Conservation (phyloP, 148 eudicot genomes). For the Rhododendron mucronatum region DNA sequence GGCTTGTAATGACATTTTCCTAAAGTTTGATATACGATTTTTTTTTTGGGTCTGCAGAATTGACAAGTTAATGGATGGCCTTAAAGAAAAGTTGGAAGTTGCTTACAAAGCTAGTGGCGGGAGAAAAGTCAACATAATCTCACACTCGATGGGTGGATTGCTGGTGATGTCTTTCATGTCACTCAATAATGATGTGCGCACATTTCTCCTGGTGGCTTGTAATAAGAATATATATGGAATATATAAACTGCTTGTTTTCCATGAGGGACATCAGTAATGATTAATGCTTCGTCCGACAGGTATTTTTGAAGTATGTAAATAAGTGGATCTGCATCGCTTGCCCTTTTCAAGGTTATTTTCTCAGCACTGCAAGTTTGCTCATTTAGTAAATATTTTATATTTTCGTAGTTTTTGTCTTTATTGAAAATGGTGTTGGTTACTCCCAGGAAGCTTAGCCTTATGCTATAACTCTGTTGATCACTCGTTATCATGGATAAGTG, state of each 20-base stretch:
- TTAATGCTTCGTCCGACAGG: slow-evolving; percentile 33
- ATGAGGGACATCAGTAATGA: slow-evolving; percentile 4
- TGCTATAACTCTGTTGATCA: background rate
- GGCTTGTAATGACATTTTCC: background rate
- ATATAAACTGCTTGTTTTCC: background rate
- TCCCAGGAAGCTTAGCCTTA: background rate
- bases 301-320: slow-evolving; percentile 73
- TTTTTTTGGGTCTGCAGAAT: slow-evolving; percentile 40
- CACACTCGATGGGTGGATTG: slow-evolving; percentile 99
- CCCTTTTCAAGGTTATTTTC: slow-evolving; percentile 84
- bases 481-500: background rate
- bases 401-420: background rate
- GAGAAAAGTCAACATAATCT: slow-evolving; percentile 76
- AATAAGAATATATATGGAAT: background rate
- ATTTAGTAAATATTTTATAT: background rate
- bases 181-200: slow-evolving; percentile 65
- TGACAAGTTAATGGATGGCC: slow-evolving; percentile 70
- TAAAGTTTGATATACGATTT: background rate
- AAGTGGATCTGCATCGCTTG: slow-evolving; percentile 94
- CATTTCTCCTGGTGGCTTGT: slow-evolving; percentile 15
- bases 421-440: background rate
- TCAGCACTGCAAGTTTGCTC: slow-evolving; percentile 7
- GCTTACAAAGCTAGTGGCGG: slow-evolving; percentile 87
- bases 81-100: slow-evolving; percentile 58
- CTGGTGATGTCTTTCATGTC: slow-evolving; percentile 72